Percentiles rank a stretch among this genome's conserved stretches.
These are phyloP conservation scores for Trametes elegans DNA, from an alignment of 768 basidiomycete species.

Conservation along the genomic window DNA sequence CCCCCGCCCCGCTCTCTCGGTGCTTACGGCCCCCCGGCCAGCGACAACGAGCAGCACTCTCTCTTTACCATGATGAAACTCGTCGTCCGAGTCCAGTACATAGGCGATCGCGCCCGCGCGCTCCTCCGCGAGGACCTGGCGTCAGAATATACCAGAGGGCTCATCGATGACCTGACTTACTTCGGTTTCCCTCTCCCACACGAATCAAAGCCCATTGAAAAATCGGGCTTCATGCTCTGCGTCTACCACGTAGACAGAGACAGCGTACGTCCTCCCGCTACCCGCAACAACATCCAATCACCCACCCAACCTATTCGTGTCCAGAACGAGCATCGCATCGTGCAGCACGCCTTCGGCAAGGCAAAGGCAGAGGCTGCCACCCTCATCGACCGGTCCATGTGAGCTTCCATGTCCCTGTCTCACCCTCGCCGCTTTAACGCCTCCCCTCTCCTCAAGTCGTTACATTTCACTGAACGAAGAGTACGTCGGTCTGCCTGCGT, in stretches of 20 bases:
- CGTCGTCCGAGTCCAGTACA: constrained; percentile 20
- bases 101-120: constrained; percentile 17
- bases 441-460: constrained; percentile 3
- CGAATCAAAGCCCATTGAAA: constrained; percentile 17
- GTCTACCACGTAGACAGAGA: constrained; percentile 13
- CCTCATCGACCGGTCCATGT: constrained; percentile 15
- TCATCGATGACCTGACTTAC: constrained; percentile 15
- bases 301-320: neutral
- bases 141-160: constrained; percentile 15
- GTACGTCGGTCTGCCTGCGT: constrained; percentile 14
- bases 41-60: neutral
- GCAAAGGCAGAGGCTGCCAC: constrained; percentile 5
- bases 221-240: constrained; percentile 18
- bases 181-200: constrained; percentile 15
- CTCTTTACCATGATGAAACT: constrained; percentile 10
- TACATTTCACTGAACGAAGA: constrained; percentile 21
- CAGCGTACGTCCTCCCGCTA: constrained; percentile 7
- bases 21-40: neutral
- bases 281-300: neutral
- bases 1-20: neutral
- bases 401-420: neutral
- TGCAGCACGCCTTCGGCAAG: constrained; percentile 14
- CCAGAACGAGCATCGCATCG: constrained; percentile 16
- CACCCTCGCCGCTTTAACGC: neutral
- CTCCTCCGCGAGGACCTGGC: constrained; percentile 16